phyloP scores from a whole-genome alignment of 352 stramenopile species.

The Pythium volutum region DNA sequence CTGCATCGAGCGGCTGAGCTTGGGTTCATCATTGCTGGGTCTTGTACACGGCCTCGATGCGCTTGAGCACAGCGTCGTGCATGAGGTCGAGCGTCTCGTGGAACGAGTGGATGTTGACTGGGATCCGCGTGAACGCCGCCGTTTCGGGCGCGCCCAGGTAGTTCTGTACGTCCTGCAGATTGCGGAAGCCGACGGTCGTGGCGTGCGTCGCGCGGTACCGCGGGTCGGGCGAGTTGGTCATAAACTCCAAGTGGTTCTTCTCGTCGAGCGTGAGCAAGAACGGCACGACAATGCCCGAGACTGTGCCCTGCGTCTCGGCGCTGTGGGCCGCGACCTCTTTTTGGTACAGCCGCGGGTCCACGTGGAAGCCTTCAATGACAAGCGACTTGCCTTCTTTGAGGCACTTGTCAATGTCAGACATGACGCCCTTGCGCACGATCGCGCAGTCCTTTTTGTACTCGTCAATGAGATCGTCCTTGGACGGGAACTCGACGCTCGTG shows the following conservation, averaged over 20 bases:
- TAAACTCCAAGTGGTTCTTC: conserved; percentile 71
- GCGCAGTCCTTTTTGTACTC: conserved; percentile 80
- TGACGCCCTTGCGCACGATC: conserved; percentile 78
- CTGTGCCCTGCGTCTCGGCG: conserved; percentile 27
- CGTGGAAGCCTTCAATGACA: conserved; percentile 86
- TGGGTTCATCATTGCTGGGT: conserved; percentile 15
- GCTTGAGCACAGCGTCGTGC: conserved; percentile 82
- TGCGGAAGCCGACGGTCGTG: conserved; percentile 54
- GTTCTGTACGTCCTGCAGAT: conserved; percentile 77
- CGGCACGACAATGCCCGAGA: conserved; percentile 75
- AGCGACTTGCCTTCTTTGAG: conserved; percentile 88
- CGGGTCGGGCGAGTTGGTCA: conserved; percentile 78
- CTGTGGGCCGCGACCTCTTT: conserved; percentile 46
- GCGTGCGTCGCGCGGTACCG: conserved; percentile 63
- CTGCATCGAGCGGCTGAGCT: too few relatives aligned
- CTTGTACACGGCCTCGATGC: conserved; percentile 75
- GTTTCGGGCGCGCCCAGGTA: conserved; percentile 54
- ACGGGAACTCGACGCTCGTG: conserved; percentile 53
- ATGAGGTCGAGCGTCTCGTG: conserved; percentile 81
- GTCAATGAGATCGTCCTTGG: conserved; percentile 52
- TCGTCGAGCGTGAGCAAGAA: conserved; percentile 52
- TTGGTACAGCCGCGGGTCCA: conserved; percentile 84
- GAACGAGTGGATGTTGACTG: conserved; percentile 85
- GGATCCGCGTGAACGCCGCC: conserved; percentile 72
- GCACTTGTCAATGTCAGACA: conserved; percentile 86